Percentiles rank a stretch among this genome's conserved stretches.
Conservation (phyloP, 768 basidiomycete genomes). For the Hericium alpestre region DNA sequence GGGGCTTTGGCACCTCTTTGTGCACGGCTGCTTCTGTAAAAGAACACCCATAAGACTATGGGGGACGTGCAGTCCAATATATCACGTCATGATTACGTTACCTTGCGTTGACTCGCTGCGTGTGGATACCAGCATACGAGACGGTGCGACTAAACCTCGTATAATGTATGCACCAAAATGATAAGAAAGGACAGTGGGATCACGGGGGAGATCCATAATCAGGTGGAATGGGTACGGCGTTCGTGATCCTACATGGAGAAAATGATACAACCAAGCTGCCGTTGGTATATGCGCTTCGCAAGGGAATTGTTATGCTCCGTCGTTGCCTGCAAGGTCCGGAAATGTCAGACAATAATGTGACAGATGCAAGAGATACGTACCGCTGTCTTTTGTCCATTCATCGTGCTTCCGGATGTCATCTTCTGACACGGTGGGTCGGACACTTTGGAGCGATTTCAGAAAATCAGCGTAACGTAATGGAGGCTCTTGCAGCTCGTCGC, state of each 20-base stretch:
- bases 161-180: too few species aligned
- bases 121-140: too few species aligned
- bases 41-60: too few species aligned
- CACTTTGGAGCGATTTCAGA: slow-evolving; percentile 63
- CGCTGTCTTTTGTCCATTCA: slow-evolving; percentile 77
- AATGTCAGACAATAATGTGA: not conserved
- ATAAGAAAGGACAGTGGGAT: too few species aligned
- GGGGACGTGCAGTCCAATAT: too few species aligned
- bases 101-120: too few species aligned
- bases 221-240: not conserved
- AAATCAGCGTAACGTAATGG: slow-evolving; percentile 72
- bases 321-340: not conserved
- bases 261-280: slow-evolving; percentile 1
- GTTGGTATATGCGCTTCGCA: not conserved
- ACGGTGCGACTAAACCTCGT: too few species aligned
- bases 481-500: slow-evolving; percentile 87
- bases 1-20: too few species aligned
- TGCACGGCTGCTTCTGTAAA: too few species aligned
- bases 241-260: not conserved
- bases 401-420: slow-evolving; percentile 80
- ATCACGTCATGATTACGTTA: too few species aligned
- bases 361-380: slow-evolving; percentile 26
- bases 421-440: slow-evolving; percentile 80
- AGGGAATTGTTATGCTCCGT: not conserved
- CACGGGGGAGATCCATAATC: too few species aligned